Conservation (phyloP, 2,329 filamentous ascomycete species). For the Cryphonectria radicalis region DNA sequence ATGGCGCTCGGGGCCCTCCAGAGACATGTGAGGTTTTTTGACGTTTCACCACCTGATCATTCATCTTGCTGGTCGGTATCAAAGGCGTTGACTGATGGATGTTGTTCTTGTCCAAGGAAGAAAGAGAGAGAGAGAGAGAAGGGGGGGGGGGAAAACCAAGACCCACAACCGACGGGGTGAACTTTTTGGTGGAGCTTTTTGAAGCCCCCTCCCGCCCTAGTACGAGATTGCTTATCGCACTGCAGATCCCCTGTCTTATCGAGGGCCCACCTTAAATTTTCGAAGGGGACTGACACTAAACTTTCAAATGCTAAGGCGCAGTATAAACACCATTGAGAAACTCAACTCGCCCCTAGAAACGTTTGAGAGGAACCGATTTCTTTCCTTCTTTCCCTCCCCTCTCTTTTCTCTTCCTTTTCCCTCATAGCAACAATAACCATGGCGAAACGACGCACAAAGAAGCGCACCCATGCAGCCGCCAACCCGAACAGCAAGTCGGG, state of each 20-base stretch:
- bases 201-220: neutral
- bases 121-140: neutral
- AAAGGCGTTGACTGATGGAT: neutral
- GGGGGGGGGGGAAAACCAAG: neutral
- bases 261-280: slow-evolving; percentile 42
- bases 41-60: slow-evolving; percentile 41
- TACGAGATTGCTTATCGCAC: slow-evolving; percentile 35
- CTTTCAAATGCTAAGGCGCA: neutral
- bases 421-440: slow-evolving; percentile 48
- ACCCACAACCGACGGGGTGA: slow-evolving; percentile 27
- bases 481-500: slow-evolving; percentile 59
- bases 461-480: slow-evolving; percentile 80
- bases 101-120: neutral
- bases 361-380: too few species aligned
- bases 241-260: slow-evolving; percentile 34
- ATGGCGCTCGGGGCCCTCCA: slow-evolving; percentile 12
- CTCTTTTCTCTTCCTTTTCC: neutral
- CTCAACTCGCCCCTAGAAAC: neutral
- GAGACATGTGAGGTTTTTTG: slow-evolving; percentile 44
- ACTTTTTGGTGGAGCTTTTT: slow-evolving; percentile 41
- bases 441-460: slow-evolving; percentile 83
- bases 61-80: neutral
- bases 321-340: neutral
- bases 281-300: slow-evolving; percentile 15
- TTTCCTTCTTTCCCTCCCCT: neutral